phyloP scores from a whole-genome alignment of 805 yeast genomes.

The Naumovozyma baii region DNA sequence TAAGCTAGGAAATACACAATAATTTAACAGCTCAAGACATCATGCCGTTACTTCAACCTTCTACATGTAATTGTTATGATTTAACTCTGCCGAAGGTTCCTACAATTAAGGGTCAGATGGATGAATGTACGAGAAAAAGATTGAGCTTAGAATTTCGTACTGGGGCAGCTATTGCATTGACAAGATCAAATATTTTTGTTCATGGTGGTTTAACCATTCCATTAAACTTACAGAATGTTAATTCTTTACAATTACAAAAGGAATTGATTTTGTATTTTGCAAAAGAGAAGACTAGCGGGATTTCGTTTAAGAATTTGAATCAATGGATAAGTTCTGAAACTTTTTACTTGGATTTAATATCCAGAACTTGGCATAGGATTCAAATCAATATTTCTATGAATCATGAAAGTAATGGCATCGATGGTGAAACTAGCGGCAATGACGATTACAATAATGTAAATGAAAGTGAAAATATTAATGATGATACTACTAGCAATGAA shows the following conservation, averaged over 20 bases:
- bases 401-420: background rate
- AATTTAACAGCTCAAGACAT: background rate
- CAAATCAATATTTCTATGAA: slow-evolving; percentile 12
- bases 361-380: slow-evolving; percentile 46
- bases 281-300: slow-evolving; percentile 14
- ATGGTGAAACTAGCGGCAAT: background rate
- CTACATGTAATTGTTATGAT: slow-evolving; percentile 50
- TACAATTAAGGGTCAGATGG: slow-evolving; percentile 13
- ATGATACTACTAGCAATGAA: slow-evolving; percentile 3
- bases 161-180: slow-evolving; percentile 52
- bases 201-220: slow-evolving; percentile 61
- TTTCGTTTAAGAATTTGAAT: slow-evolving; percentile 15
- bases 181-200: slow-evolving; percentile 50
- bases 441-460: background rate
- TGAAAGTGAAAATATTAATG: slow-evolving; percentile 4
- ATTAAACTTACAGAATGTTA: slow-evolving; percentile 34
- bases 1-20: background rate
- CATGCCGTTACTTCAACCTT: slow-evolving; percentile 57
- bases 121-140: slow-evolving; percentile 38
- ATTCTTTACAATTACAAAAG: slow-evolving; percentile 32
- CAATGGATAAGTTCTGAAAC: slow-evolving; percentile 51
- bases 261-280: slow-evolving; percentile 31
- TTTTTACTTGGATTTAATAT: slow-evolving; percentile 49
- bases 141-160: slow-evolving; percentile 50
- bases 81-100: slow-evolving; percentile 47